Evolutionary conservation across 2,329 filamentous ascomycete species (phyloP).

Genomic region (Colletotrichum plurivorum): DNA sequence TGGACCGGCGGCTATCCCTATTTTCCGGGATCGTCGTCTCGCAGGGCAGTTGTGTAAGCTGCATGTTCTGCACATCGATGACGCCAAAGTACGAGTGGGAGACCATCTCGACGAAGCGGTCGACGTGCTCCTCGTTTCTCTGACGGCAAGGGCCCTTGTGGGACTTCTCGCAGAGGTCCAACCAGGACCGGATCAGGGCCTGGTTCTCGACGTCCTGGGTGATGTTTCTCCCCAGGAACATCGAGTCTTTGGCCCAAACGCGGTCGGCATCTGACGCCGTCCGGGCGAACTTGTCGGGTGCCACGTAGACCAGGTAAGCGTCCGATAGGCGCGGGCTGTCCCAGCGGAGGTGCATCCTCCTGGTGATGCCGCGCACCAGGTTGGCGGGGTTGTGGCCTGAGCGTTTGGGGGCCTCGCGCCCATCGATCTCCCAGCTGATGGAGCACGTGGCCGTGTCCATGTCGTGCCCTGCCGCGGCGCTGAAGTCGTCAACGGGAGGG

Average conservation of each 20-base stretch:
- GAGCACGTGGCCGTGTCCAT: constrained; percentile 3
- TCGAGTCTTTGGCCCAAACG: constrained; percentile 25
- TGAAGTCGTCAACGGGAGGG: background rate
- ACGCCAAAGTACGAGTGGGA: constrained; percentile 29
- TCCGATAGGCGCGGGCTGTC: constrained; percentile 1
- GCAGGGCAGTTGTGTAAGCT: constrained; percentile 9
- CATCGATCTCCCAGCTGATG: constrained; percentile 31
- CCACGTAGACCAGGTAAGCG: constrained; percentile 16
- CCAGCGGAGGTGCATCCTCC: constrained; percentile 25
- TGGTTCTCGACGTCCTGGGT: constrained; percentile 27
- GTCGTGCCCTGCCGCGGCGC: background rate
- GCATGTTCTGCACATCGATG: constrained; percentile 33
- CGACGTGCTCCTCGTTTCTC: background rate
- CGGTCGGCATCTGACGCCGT: constrained; percentile 21
- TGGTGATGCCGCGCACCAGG: constrained; percentile 16
- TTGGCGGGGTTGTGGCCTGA: constrained; percentile 9
- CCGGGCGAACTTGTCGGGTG: constrained; percentile 6
- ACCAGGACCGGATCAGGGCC: constrained; percentile 22
- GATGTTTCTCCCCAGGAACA: constrained; percentile 17
- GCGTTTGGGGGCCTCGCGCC: constrained; percentile 4
- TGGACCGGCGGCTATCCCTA: background rate
- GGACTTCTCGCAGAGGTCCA: constrained; percentile 23
- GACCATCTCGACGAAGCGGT: constrained; percentile 19
- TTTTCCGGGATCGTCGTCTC: background rate
- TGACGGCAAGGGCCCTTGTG: constrained; percentile 9